Evolutionary conservation across 768 basidiomycete species (phyloP).

Genomic region (Rhizopogon sp.): DNA sequence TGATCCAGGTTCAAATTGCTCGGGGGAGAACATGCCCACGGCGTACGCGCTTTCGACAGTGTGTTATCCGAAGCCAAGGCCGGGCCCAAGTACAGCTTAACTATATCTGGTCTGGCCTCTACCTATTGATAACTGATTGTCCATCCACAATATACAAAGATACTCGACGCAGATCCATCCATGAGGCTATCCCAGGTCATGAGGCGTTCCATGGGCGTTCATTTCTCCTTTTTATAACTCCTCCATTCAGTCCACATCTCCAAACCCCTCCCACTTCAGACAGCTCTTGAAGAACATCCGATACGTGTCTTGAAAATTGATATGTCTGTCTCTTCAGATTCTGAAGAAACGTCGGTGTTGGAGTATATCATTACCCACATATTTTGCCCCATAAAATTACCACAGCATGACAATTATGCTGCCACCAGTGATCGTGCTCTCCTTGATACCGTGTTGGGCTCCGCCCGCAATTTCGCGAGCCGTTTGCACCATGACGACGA

Average conservation of each 20-base stretch:
- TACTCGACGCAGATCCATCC: not conserved
- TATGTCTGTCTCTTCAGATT: not conserved
- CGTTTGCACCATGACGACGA: too few species aligned
- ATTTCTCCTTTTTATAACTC: not conserved
- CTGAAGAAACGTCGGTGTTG: not conserved
- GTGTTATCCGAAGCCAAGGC: too few species aligned
- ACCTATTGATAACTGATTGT: not conserved
- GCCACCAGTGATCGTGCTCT: too few species aligned
- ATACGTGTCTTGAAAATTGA: not conserved
- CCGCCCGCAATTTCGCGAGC: too few species aligned
- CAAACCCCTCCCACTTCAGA: not conserved
- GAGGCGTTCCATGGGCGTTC: not conserved
- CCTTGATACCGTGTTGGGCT: too few species aligned
- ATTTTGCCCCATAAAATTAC: constrained; percentile 7
- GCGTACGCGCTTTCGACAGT: too few species aligned
- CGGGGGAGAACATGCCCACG: too few species aligned
- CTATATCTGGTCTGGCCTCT: too few species aligned
- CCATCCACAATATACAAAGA: not conserved
- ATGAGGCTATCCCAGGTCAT: not conserved
- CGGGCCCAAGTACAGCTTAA: not conserved
- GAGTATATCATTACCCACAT: constrained; percentile 5
- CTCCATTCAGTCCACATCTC: not conserved
- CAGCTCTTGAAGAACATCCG: not conserved
- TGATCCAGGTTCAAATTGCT: too few species aligned
- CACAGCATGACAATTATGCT: too few species aligned